A percentile compares a stretch with the other conserved stretches of the same genome.
Conservation (phyloP, 108 stramenopile genomes). For the Skeletonema potamos region DNA sequence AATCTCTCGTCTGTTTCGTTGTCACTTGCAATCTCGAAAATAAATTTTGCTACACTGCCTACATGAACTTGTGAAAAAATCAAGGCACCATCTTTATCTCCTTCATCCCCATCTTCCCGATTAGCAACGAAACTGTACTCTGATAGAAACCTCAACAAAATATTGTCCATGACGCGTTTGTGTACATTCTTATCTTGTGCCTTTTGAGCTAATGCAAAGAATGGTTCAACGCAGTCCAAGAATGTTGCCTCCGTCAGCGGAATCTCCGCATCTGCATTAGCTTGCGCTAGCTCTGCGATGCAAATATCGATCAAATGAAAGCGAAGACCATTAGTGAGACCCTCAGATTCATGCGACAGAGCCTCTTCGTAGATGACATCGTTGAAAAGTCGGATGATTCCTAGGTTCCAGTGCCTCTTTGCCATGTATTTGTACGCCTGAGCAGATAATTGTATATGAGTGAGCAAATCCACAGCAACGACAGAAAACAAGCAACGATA, state of each 20-base stretch:
- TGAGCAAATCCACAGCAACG: not conserved
- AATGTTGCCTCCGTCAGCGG: conserved; percentile 84
- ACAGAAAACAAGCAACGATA: not conserved
- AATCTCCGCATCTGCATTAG: conserved; percentile 60
- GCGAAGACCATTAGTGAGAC: conserved; percentile 80
- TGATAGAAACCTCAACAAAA: conserved; percentile 75
- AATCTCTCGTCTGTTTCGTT: conserved; percentile 64
- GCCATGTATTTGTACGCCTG: conserved; percentile 87
- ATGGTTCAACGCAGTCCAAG: conserved; percentile 83
- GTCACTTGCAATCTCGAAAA: conserved; percentile 84
- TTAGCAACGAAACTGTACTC: conserved; percentile 62
- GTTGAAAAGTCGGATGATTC: conserved; percentile 85
- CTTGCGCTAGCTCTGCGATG: conserved; percentile 81
- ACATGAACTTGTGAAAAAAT: conserved; percentile 83
- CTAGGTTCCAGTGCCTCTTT: conserved; percentile 78
- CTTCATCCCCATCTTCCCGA: conserved; percentile 27
- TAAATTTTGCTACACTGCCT: conserved; percentile 75
- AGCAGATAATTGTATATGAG: not conserved
- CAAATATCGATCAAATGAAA: conserved; percentile 88
- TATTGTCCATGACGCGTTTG: conserved; percentile 75
- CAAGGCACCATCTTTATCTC: conserved; percentile 35
- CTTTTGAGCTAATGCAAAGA: conserved; percentile 72
- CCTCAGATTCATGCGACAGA: conserved; percentile 58
- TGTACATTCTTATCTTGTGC: conserved; percentile 74
- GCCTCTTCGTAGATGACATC: conserved; percentile 85